Evolutionary conservation across 1,139 yeast genomes (phyloP), one percentile per base, ranked within the genome.

Genomic region (Geotrichum candidum): DNA sequence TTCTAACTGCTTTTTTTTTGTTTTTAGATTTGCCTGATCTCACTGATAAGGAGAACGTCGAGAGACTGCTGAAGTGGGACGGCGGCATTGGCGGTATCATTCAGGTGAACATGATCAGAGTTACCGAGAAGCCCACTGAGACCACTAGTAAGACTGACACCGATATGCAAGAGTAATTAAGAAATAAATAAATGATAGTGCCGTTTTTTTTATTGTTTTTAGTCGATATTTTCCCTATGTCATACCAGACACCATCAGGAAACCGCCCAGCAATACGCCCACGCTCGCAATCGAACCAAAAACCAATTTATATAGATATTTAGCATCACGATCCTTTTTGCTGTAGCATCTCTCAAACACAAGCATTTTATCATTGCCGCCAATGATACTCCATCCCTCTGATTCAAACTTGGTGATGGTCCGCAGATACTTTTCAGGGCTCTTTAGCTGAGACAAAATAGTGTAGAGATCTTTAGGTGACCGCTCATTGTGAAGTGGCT

Each of bases 71-170:
- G 69, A 73, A 75, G 23, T 92, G 97, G 97, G 87, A 88, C 68
- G 94, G 96, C 27, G 83, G 90, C 10, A 78, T 82, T 66, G 97
- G 97, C 51, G 92, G 95, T n/a, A 75, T 87, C 60, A 85, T 87
- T 52, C 80, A 82, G 22, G 77, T 90, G 72, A 84, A 82, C 60
- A 69, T 76, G 59, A 57, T 56, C 3, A 35, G 64, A 27, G 59
- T 62, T 3, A 15, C 60, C 13, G 53, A 59, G 25, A 41, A 54
- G 9, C 53, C 54, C n/a, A 15, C 31, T 10, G 50, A 2, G 15
- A 22, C n/a, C 23, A 53, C 25, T 25, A 23, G 25, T 7, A 15
- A n/a, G 45, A 18, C 53, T n/a, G 58, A 54, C 46, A 23, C 55
- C 27, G 56, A 51, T 10, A 59, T 54, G 55, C 15, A 53, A 46